These are phyloP conservation scores for Acer saccharum DNA, from an alignment of 345 rosid species.

Conservation along the genomic window DNA sequence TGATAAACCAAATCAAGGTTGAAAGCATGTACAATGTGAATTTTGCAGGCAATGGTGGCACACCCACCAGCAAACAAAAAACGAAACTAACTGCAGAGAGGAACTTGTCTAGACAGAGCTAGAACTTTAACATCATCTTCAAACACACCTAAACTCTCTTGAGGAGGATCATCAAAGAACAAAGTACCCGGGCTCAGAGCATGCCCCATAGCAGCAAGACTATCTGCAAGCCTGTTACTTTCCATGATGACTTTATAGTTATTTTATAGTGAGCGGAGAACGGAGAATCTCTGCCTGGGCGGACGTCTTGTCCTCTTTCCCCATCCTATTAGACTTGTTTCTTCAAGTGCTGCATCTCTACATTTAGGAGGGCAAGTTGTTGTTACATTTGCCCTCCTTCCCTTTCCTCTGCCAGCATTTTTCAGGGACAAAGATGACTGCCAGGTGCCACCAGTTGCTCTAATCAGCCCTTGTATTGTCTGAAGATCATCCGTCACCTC, in stretches of 20 bases:
- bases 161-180: too few species aligned
- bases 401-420: conserved; percentile 47
- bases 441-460: conserved; percentile 64
- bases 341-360: conserved; percentile 41
- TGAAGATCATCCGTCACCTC: conserved; percentile 77
- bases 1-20: too few species aligned
- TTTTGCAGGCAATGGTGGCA: conserved; percentile 18
- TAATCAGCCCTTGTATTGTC: conserved; percentile 66
- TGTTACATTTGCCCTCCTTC: conserved; percentile 44
- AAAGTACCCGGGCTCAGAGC: too few species aligned
- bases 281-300: conserved; percentile 57
- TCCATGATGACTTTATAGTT: not conserved
- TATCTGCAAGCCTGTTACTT: too few species aligned
- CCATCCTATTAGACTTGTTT: conserved; percentile 66
- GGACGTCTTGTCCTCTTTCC: conserved; percentile 87
- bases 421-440: conserved; percentile 45
- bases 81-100: too few species aligned
- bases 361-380: conserved; percentile 25
- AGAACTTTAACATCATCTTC: too few species aligned
- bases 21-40: too few species aligned
- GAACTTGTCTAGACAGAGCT: too few species aligned
- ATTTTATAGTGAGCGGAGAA: conserved; percentile 23
- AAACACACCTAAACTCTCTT: too few species aligned
- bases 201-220: too few species aligned
- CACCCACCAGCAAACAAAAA: too few species aligned